Evolutionary conservation across 2,329 filamentous ascomycete species (phyloP), one percentile per base, ranked within the genome.

Genomic region (Onygenales sp.): DNA sequence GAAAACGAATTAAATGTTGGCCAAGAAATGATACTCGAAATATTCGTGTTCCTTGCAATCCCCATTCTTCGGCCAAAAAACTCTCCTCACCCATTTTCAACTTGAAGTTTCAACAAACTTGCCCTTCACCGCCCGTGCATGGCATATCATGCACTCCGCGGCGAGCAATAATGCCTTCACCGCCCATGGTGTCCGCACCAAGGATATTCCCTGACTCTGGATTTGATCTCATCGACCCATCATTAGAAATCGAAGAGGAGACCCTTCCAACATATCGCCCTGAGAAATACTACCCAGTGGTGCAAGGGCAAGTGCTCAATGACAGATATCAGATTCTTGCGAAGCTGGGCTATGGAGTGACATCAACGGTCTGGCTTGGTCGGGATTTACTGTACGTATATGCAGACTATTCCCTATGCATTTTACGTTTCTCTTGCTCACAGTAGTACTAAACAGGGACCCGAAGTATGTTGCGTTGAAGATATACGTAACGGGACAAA

Each of bases 161-260:
- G 21, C 21, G 21, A 27, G 5, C 21, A 27, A 27, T 27, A 27
- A 0, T 27, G 21, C 1, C 21, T 27, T 27, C 1, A 1, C 21
- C 38, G 14, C 14, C 38, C 3, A 11, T 4, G 4, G 6, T 41
- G 11, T 45, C 43, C 13, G 17, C 45, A 5, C 10, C 32, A 2
- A 14, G 45, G 45, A 27, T n/a, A 48, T 48, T 48, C 21, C 45
- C 43, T 76, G 70, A 8, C 78, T 77, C 55, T 78, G 72, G 32
- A 71, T 66, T 0, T 14, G 9, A 48, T n/a, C 2, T 31, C 8
- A 35, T 48, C 3, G 21, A 48, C 17, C 17, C 13, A 2, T 27
- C n/a, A 11, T 7, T 21, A 9, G 33, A 45, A 32, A 21, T 42
- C 13, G 48, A 54, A 17, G 53, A 54, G 14, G 53, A 54, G 21